Conservation (phyloP, 176 grass and related monocot genomes). For the Zizania latifolia region DNA sequence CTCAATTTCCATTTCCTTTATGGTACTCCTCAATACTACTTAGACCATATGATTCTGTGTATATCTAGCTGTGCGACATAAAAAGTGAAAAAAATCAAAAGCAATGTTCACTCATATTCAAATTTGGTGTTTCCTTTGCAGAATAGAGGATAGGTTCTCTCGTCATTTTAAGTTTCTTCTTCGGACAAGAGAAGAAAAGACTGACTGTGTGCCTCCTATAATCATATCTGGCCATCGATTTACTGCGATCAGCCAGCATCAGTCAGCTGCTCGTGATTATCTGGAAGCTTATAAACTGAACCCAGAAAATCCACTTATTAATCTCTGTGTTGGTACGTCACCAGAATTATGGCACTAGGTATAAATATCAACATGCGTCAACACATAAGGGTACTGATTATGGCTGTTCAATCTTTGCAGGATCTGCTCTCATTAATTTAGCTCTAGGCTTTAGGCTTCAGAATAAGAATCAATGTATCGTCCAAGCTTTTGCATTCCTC, state of each 20-base stretch:
- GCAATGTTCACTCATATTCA: not conserved
- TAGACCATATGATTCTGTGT: not conserved
- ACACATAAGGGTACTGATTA: not conserved
- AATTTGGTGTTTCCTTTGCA: constrained; percentile 37
- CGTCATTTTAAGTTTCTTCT: constrained; percentile 71
- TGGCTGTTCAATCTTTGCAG: constrained; percentile 40
- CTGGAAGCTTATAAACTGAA: constrained; percentile 88
- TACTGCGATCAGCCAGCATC: constrained; percentile 78
- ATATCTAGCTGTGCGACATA: not conserved
- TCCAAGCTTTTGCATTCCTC: constrained; percentile 87
- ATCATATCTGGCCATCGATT: constrained; percentile 80
- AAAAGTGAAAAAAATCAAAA: constrained; percentile 3
- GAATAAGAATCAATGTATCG: constrained; percentile 85
- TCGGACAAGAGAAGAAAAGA: constrained; percentile 44
- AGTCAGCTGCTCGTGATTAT: constrained; percentile 77
- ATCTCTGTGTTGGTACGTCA: constrained; percentile 78
- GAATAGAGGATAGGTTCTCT: constrained; percentile 63
- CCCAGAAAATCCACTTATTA: constrained; percentile 75
- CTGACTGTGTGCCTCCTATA: constrained; percentile 65
- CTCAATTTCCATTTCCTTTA: not conserved
- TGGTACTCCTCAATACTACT: not conserved
- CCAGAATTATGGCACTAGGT: not conserved
- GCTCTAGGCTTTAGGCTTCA: constrained; percentile 89
- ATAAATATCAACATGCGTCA: not conserved
- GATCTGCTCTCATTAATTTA: constrained; percentile 78